These are phyloP conservation scores for Magnaporthiopsis incrustans DNA, from an alignment of 2,329 filamentous ascomycete genomes.

Conservation along the genomic window DNA sequence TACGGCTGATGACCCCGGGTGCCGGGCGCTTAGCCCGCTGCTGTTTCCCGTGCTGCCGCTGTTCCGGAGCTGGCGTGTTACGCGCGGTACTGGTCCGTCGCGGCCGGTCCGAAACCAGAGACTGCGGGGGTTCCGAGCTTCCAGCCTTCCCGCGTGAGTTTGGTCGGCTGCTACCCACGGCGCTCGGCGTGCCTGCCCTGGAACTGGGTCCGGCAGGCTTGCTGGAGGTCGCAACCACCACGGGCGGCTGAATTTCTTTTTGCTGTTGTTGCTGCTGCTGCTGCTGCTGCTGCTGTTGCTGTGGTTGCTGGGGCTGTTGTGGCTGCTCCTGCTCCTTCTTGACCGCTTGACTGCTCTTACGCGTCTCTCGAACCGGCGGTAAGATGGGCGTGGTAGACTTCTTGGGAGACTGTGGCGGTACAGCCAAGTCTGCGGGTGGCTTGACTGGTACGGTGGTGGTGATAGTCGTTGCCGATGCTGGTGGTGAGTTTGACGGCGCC, in stretches of 20 bases:
- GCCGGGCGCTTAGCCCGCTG: slow-evolving; percentile 62
- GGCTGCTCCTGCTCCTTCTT: slow-evolving; percentile 13
- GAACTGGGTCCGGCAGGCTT: slow-evolving; percentile 15
- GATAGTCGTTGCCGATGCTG: slow-evolving; percentile 12
- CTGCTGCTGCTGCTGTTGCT: neutral
- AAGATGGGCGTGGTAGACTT: slow-evolving; percentile 27
- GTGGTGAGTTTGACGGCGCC: slow-evolving; percentile 10
- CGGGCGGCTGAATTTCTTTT: slow-evolving; percentile 6
- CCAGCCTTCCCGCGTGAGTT: slow-evolving; percentile 43
- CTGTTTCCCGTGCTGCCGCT: slow-evolving; percentile 17
- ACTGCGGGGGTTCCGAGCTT: slow-evolving; percentile 41
- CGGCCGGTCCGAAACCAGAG: slow-evolving; percentile 43
- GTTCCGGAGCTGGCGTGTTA: slow-evolving; percentile 48
- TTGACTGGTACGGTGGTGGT: slow-evolving; percentile 20
- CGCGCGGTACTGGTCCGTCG: slow-evolving; percentile 49
- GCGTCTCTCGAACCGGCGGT: slow-evolving; percentile 25
- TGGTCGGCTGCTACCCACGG: slow-evolving; percentile 33
- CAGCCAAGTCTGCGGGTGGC: slow-evolving; percentile 21
- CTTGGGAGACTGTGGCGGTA: slow-evolving; percentile 20
- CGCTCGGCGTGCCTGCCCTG: slow-evolving; percentile 16
- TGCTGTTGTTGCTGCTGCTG: slow-evolving; percentile 13
- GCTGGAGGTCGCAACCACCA: slow-evolving; percentile 6
- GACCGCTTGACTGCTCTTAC: slow-evolving; percentile 19
- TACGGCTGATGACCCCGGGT: slow-evolving; percentile 61
- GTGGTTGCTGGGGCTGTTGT: slow-evolving; percentile 7